A percentile compares a stretch with the other conserved stretches of the same genome.
Conservation (phyloP, 1,139 yeast genomes). For the Kodamaea derodonti region DNA sequence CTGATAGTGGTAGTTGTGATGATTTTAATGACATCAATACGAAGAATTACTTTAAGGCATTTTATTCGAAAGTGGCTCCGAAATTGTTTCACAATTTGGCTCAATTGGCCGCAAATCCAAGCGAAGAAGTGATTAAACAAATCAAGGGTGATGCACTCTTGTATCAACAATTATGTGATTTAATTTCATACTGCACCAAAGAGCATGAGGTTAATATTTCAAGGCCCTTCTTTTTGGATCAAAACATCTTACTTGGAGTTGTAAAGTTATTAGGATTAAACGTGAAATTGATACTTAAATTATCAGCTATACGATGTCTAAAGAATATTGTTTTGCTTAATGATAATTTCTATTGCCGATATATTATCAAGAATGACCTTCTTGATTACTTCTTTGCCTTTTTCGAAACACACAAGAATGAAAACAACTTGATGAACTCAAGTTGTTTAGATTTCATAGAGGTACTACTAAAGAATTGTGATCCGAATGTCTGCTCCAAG, state of each 20-base stretch:
- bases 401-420: conserved; percentile 46
- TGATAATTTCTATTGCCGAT: conserved; percentile 56
- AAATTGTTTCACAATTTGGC: conserved; percentile 52
- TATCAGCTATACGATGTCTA: conserved; percentile 64
- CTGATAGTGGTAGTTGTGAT: conserved; percentile 10
- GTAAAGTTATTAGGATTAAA: conserved; percentile 38
- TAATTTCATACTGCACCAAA: conserved; percentile 60
- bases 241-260: conserved; percentile 52
- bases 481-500: conserved; percentile 18
- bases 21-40: conserved; percentile 42
- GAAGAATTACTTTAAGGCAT: conserved; percentile 52
- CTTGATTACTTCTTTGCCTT: conserved; percentile 49
- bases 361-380: conserved; percentile 54
- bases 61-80: conserved; percentile 62
- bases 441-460: conserved; percentile 72
- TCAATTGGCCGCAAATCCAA: conserved; percentile 17
- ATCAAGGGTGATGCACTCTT: conserved; percentile 34
- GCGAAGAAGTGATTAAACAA: conserved; percentile 5
- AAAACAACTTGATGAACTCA: conserved; percentile 68
- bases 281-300: conserved; percentile 47
- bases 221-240: conserved; percentile 57
- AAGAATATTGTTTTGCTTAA: conserved; percentile 56
- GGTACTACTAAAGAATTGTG: conserved; percentile 37
- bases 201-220: conserved; percentile 58
- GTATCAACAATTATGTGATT: conserved; percentile 64